These are phyloP conservation scores for Pythium vanterpoolii DNA, from an alignment of 352 stramenopile species.

Conservation along the genomic window DNA sequence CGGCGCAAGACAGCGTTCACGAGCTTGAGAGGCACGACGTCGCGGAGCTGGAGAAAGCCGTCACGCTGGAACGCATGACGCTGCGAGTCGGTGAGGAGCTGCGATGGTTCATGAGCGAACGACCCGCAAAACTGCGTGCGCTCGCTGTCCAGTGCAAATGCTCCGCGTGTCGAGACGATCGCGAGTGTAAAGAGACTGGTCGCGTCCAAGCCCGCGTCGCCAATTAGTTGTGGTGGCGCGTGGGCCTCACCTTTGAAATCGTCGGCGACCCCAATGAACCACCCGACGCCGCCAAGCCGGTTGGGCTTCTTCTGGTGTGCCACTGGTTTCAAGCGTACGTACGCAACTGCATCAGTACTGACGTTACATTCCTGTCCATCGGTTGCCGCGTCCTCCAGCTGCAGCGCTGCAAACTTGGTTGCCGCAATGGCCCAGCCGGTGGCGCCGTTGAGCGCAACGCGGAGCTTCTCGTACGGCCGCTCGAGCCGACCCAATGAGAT, in stretches of 20 bases:
- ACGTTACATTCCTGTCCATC: background rate
- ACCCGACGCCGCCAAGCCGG: constrained; percentile 36
- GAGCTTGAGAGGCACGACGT: constrained; percentile 50
- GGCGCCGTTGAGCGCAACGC: constrained; percentile 63
- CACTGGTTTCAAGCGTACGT: constrained; percentile 48
- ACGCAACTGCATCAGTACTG: background rate
- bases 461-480: constrained; percentile 74
- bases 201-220: constrained; percentile 39
- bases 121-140: constrained; percentile 29
- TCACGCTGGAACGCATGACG: constrained; percentile 64
- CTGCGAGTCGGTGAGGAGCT: constrained; percentile 52
- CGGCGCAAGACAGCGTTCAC: constrained; percentile 51
- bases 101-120: constrained; percentile 17
- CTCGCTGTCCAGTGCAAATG: constrained; percentile 42
- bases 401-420: constrained; percentile 65
- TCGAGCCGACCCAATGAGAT: constrained; percentile 52
- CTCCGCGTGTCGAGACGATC: constrained; percentile 43
- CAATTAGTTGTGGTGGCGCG: constrained; percentile 35
- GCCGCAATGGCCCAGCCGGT: constrained; percentile 58
- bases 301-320: constrained; percentile 72
- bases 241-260: background rate
- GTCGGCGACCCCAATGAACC: constrained; percentile 39
- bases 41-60: constrained; percentile 66
- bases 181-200: constrained; percentile 47
- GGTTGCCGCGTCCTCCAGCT: constrained; percentile 38